A percentile compares a stretch with the other conserved stretches of the same genome.
Conservation (phyloP, 2,329 filamentous ascomycete species). For the Clarireedia monteithiana region DNA sequence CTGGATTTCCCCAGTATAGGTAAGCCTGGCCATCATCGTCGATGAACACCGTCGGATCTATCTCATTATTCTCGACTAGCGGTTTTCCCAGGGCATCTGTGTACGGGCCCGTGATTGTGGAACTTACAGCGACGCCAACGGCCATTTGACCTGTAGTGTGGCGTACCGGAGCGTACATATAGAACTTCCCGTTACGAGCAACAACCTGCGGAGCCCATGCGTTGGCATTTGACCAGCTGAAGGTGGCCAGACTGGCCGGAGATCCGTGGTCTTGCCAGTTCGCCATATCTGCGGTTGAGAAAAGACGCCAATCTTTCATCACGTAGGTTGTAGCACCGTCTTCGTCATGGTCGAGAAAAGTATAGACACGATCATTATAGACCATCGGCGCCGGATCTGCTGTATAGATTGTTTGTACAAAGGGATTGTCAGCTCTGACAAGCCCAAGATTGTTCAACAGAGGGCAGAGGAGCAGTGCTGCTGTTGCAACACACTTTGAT, state of each 20-base stretch:
- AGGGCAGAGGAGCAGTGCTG: too few species aligned
- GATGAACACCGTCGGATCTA: too few species aligned
- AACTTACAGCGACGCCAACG: neutral
- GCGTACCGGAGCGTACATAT: neutral
- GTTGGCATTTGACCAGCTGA: neutral
- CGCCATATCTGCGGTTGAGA: neutral
- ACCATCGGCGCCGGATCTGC: neutral
- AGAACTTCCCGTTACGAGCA: neutral
- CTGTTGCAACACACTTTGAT: too few species aligned
- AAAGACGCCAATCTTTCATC: neutral
- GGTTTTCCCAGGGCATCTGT: too few species aligned
- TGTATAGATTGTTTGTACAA: neutral
- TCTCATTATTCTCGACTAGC: too few species aligned
- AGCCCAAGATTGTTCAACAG: neutral
- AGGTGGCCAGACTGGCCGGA: neutral
- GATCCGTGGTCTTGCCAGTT: slow-evolving; percentile 1
- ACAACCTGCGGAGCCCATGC: neutral
- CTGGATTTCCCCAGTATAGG: too few species aligned
- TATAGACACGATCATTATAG: neutral
- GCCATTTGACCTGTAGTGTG: neutral
- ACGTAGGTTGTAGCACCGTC: neutral
- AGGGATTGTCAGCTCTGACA: neutral
- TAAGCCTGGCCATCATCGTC: too few species aligned
- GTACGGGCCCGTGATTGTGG: too few species aligned
- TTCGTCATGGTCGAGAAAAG: neutral